Conservation (phyloP, 2,329 filamentous ascomycete species). For the Fusarium globosum region DNA sequence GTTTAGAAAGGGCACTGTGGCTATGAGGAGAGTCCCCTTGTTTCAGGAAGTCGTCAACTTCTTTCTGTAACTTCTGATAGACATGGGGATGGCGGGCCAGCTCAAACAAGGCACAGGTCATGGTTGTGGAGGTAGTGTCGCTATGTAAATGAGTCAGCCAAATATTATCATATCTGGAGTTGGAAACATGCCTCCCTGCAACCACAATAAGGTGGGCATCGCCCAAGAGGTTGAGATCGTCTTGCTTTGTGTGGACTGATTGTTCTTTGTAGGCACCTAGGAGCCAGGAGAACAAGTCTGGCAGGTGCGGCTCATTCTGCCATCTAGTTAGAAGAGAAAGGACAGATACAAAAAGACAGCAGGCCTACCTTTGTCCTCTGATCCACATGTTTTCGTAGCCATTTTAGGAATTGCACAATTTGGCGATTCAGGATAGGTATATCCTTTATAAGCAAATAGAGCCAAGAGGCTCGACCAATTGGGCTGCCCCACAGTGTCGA, state of each 20-base stretch:
- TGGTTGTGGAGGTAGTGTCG: not conserved
- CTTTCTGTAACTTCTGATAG: not conserved
- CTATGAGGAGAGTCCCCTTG: not conserved
- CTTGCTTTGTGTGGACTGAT: not conserved
- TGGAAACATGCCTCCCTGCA: not conserved
- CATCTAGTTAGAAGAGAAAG: not conserved
- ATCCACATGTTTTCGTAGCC: not conserved
- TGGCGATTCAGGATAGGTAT: not conserved
- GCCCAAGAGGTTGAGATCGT: not conserved
- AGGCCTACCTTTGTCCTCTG: not conserved
- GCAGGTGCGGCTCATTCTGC: not conserved
- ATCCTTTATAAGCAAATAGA: not conserved
- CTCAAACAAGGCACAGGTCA: not conserved
- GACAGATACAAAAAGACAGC: rapidly evolving
- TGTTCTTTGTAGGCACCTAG: not conserved
- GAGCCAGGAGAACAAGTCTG: not conserved
- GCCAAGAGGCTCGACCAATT: not conserved
- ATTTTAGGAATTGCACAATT: not conserved
- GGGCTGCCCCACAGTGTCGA: not conserved
- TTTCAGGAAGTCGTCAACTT: not conserved
- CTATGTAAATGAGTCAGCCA: not conserved
- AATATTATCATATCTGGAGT: not conserved
- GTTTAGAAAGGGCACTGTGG: not conserved
- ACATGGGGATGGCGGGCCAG: not conserved
- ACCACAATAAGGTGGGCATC: not conserved